A percentile compares a stretch with the other conserved stretches of the same genome.
phyloP scores from a whole-genome alignment of 805 yeast genomes.

The Sugiyamaella smithiae region DNA sequence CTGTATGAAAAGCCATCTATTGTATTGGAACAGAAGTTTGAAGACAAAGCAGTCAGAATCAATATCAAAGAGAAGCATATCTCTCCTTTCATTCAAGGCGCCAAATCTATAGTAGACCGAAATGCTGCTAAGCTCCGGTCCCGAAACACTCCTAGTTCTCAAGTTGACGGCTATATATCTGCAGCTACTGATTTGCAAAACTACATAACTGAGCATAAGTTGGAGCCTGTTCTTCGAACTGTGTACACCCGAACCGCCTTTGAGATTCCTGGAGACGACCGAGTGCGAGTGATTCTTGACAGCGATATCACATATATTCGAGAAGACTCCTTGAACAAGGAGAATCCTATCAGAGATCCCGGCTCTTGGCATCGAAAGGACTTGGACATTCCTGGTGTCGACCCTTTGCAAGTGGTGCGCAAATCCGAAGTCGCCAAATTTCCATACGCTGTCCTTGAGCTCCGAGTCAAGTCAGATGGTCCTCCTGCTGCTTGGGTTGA shows the following conservation, averaged over 20 bases:
- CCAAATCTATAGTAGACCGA: slow-evolving; percentile 45
- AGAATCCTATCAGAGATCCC: slow-evolving; percentile 88
- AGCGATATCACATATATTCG: slow-evolving; percentile 83
- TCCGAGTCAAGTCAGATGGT: slow-evolving; percentile 53
- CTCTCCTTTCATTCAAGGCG: slow-evolving; percentile 63
- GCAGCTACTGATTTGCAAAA: slow-evolving; percentile 60
- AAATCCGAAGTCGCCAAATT: slow-evolving; percentile 82
- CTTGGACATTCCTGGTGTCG: slow-evolving; percentile 68
- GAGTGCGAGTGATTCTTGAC: slow-evolving; percentile 86
- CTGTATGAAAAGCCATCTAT: slow-evolving; percentile 73
- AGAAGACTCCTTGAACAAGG: slow-evolving; percentile 82
- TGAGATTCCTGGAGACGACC: slow-evolving; percentile 96
- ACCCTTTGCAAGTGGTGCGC: slow-evolving; percentile 71
- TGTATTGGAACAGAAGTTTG: slow-evolving; percentile 71
- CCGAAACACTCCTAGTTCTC: slow-evolving; percentile 52
- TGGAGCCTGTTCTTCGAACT: slow-evolving; percentile 85
- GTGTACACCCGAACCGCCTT: slow-evolving; percentile 90
- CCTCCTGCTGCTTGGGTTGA: slow-evolving; percentile 64
- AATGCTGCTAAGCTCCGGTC: slow-evolving; percentile 60
- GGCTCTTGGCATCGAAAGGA: slow-evolving; percentile 88
- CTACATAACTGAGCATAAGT: slow-evolving; percentile 59
- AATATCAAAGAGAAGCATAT: slow-evolving; percentile 77
- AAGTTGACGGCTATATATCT: slow-evolving; percentile 49
- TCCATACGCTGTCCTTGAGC: slow-evolving; percentile 78
- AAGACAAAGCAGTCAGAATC: slow-evolving; percentile 54